Evolutionary conservation across 192 early-diverging fungal species (phyloP).

Genomic region (Linderina pennispora): DNA sequence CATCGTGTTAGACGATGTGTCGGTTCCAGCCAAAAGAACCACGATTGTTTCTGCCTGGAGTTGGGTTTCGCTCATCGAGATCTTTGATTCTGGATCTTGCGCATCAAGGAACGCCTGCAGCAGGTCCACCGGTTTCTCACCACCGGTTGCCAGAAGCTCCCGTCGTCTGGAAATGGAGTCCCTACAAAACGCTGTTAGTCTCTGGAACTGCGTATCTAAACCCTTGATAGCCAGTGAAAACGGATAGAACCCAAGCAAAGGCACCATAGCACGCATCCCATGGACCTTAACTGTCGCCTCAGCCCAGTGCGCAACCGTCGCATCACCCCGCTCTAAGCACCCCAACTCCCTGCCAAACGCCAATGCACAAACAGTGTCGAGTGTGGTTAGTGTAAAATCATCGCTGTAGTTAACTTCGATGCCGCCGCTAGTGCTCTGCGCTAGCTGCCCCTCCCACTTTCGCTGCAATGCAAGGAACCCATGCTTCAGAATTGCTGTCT

Average conservation of each 20-base stretch:
- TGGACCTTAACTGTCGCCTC: not conserved
- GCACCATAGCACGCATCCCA: not conserved
- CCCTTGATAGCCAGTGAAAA: not conserved
- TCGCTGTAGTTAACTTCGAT: conserved; percentile 14
- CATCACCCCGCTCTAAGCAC: not conserved
- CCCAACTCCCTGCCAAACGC: conserved; percentile 13
- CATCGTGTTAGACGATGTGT: conserved; percentile 25
- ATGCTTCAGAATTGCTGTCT: conserved; percentile 13
- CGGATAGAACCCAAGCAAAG: not conserved
- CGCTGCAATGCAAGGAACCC: conserved; percentile 3
- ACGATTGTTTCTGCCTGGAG: conserved; percentile 27
- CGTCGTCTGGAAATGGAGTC: not conserved
- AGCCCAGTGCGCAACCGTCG: not conserved
- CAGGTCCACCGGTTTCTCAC: not conserved
- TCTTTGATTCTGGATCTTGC: conserved; percentile 6
- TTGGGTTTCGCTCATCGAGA: conserved; percentile 1
- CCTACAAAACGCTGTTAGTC: not conserved
- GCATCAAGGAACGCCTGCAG: conserved; percentile 13
- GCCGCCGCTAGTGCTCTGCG: not conserved
- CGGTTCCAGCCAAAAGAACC: conserved; percentile 20
- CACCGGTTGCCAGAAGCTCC: not conserved
- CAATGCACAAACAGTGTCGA: conserved; percentile 1
- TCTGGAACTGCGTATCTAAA: not conserved
- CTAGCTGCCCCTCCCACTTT: conserved; percentile 4
- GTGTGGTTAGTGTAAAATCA: conserved; percentile 15